These are phyloP conservation scores for Gamarada debralockiae DNA, from an alignment of 495 filamentous ascomycete species.

Conservation along the genomic window DNA sequence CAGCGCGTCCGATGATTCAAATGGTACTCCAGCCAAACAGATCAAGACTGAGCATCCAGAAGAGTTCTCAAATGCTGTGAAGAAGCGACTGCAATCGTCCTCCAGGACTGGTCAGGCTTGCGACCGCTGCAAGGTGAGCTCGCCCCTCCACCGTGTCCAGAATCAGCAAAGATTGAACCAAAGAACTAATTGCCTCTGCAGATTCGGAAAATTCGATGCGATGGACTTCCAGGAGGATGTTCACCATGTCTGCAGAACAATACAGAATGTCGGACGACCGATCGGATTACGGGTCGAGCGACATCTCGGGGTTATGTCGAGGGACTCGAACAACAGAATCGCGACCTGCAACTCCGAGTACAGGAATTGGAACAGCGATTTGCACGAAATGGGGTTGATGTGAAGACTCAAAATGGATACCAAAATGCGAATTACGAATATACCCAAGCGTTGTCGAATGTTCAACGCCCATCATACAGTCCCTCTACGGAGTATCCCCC, in stretches of 20 bases:
- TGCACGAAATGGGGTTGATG: conserved; percentile 27
- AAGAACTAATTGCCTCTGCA: conserved; percentile 26
- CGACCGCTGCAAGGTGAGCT: conserved; percentile 80
- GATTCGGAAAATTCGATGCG: conserved; percentile 84
- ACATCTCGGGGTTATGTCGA: conserved; percentile 72
- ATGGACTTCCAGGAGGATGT: conserved; percentile 68
- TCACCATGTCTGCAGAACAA: conserved; percentile 68
- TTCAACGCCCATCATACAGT: not conserved
- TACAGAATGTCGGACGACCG: conserved; percentile 74
- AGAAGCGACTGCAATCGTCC: conserved; percentile 58
- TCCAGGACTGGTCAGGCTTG: conserved; percentile 82
- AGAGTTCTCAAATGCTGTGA: conserved; percentile 65
- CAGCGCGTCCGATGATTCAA: conserved; percentile 3
- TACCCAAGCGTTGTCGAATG: conserved; percentile 1
- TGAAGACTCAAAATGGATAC: conserved; percentile 23
- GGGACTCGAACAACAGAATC: conserved; percentile 55
- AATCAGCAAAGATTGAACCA: no score
- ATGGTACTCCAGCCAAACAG: conserved; percentile 30
- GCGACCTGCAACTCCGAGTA: conserved; percentile 45
- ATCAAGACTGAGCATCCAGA: conserved; percentile 47
- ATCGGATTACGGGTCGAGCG: conserved; percentile 81
- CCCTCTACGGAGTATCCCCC: conserved; percentile 15
- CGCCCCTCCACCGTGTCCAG: not conserved
- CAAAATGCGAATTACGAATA: conserved; percentile 16
- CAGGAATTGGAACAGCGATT: conserved; percentile 45